Percentiles rank a stretch among this genome's conserved stretches.
phyloP scores from a whole-genome alignment of 352 stramenopile species.

The Phytophthora brassicae region DNA sequence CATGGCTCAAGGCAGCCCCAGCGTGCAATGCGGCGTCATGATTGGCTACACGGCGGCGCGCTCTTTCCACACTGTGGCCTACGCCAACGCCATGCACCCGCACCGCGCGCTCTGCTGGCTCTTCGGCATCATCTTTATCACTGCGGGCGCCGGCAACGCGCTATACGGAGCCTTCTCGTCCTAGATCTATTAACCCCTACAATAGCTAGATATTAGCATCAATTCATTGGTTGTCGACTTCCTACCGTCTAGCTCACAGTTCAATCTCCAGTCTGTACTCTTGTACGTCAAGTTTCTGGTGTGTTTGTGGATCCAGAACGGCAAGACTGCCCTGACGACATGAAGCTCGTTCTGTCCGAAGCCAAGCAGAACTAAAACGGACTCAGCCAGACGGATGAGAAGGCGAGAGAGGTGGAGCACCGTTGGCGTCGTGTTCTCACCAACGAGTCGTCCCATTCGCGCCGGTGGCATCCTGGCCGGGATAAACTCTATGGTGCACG shows the following conservation, averaged over 20 bases:
- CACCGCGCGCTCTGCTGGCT: conserved; percentile 44
- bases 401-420: conserved; percentile 36
- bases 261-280: conserved; percentile 39
- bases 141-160: conserved; percentile 30
- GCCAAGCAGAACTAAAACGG: conserved; percentile 35
- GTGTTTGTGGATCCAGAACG: conserved; percentile 40
- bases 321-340: conserved; percentile 69
- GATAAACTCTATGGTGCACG: conserved; percentile 37
- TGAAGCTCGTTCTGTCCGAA: conserved; percentile 34
- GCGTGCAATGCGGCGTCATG: conserved; percentile 40
- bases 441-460: conserved; percentile 62
- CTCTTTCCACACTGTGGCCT: conserved; percentile 48
- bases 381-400: conserved; percentile 34
- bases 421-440: conserved; percentile 54
- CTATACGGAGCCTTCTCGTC: conserved; percentile 35
- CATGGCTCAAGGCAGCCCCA: conserved; percentile 30
- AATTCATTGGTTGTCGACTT: no score
- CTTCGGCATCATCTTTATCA: conserved; percentile 44
- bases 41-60: conserved; percentile 45
- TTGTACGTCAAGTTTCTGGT: conserved; percentile 78
- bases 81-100: conserved; percentile 50
- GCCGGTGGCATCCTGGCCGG: conserved; percentile 36
- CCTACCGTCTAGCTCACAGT: no score
- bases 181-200: conserved; percentile 5
- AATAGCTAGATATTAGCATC: conserved; percentile 9